Base-by-base conservation (phyloP, 805 yeast species). In the Myxozyma geophila region DNA sequence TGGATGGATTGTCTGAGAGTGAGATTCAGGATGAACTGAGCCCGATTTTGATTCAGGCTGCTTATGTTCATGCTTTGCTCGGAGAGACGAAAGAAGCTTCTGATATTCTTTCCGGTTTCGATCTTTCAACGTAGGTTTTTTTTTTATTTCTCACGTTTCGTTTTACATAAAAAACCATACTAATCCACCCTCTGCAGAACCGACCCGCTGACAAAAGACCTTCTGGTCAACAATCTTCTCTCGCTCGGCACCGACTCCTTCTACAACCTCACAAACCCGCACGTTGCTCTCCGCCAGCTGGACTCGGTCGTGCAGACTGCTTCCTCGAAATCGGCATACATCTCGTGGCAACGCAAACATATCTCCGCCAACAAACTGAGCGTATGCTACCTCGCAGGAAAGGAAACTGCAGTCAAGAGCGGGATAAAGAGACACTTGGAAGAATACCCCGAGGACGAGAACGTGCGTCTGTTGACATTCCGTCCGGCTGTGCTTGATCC, bases 21-120 rank as follows among this genome's bases (percentile, higher is more conserved):
- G 89, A 86, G 63, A 76, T 80, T 55, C 72, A 76, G 5, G 70
- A 74, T 48, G 90, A 87, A 70, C 70, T 84, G 36, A 78, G 80
- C 23, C 89, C 90, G 17, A 85, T 87, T 21, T 74, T 80, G 62
- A 73, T 86, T 50, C 88, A 88, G 67, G 82, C 82, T 37, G 87
- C 89, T 1, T 87, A 81, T 69, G 82, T 83, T 19, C 75, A 83
- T 58, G 81, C 79, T 43, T 60, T 76, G 15, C 53, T 67, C 44
- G 82, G 82, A 7, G 70, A 80, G 15, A 52, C 58, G 1, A 78
- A 71, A 1, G 78, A 78, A 46, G 79, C 86, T 0, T 54, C 70
- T 44, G 61, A 70, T 1, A 73, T 84, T 2, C 75, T 85, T 57
- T 70, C 77, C 2, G 67, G 72, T 1, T 66, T 80, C 10, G 78